Evolutionary conservation across 2,329 filamentous ascomycete species (phyloP).

Genomic region (Emergomyces africanus): DNA sequence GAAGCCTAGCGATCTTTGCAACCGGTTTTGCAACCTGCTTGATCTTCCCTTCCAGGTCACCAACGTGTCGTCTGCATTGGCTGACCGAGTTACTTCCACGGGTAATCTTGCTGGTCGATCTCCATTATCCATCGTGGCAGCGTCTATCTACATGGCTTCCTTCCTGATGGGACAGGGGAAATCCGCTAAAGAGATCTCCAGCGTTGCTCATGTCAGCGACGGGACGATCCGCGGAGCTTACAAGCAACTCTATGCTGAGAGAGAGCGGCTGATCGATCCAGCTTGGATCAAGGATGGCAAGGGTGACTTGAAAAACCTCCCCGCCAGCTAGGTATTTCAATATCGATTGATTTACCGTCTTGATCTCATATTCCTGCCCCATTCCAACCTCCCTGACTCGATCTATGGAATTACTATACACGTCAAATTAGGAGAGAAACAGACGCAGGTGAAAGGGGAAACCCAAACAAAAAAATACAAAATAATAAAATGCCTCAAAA

Average conservation of each 20-base stretch:
- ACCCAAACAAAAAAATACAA: not conserved
- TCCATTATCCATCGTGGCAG: constrained; percentile 83
- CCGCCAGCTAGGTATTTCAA: constrained; percentile 29
- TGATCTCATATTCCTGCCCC: not conserved
- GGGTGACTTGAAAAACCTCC: constrained; percentile 59
- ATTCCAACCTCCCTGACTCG: not conserved
- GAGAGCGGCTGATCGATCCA: constrained; percentile 59
- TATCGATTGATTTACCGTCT: not conserved
- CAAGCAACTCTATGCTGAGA: constrained; percentile 67
- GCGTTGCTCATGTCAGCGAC: constrained; percentile 80
- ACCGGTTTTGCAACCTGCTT: constrained; percentile 79
- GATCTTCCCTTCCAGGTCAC: constrained; percentile 62
- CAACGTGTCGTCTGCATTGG: constrained; percentile 67
- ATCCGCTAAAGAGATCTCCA: constrained; percentile 73
- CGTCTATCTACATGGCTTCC: constrained; percentile 93
- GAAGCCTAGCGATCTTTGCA: constrained; percentile 70
- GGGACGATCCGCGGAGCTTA: constrained; percentile 95
- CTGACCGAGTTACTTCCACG: constrained; percentile 61
- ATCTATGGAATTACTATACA: not conserved
- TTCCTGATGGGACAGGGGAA: constrained; percentile 70
- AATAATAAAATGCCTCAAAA: not conserved
- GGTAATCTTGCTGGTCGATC: constrained; percentile 83
- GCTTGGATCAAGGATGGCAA: constrained; percentile 62
- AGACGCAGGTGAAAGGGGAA: not conserved
- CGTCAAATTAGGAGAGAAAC: not conserved